A percentile compares a stretch with the other conserved stretches of the same genome.
Conservation (phyloP, 148 eudicot species). For the Camellia granthamiana region DNA sequence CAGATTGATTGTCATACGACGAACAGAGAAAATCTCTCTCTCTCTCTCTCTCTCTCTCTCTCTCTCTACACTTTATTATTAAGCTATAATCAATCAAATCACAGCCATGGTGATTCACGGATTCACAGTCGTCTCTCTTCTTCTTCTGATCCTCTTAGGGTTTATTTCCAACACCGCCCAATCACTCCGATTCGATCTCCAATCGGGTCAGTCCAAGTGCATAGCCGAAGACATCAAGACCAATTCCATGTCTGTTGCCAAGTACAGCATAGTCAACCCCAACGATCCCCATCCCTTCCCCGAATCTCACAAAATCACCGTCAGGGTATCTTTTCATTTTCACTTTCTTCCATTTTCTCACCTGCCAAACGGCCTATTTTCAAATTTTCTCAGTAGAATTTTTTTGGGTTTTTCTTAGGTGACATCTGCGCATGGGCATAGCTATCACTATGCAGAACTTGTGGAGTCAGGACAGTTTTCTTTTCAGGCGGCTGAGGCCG, state of each 20-base stretch:
- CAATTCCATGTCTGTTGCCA: constrained; percentile 84
- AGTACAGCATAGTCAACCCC: constrained; percentile 67
- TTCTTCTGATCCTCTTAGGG: constrained; percentile 34
- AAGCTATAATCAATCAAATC: background rate
- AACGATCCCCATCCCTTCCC: constrained; percentile 61
- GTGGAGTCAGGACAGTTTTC: constrained; percentile 74
- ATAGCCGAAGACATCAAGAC: constrained; percentile 81
- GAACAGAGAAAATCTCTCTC: no score
- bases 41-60: no score
- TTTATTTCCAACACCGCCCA: constrained; percentile 30
- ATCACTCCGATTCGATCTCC: constrained; percentile 74
- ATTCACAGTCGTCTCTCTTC: constrained; percentile 17
- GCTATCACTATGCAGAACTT: constrained; percentile 63
- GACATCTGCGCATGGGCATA: constrained; percentile 63
- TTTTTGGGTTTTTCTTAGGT: constrained; percentile 38
- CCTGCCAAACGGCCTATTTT: no score
- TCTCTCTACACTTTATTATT: no score
- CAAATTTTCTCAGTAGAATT: background rate
- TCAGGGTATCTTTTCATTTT: constrained; percentile 43
- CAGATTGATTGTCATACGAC: no score
- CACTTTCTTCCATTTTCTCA: constrained; percentile 7
- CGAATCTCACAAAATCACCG: constrained; percentile 67
- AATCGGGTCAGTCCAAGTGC: constrained; percentile 86
- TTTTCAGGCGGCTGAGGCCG: constrained; percentile 71
- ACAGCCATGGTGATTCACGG: constrained; percentile 17